Conservation (phyloP, 306 rosid genomes). For the Vigna nakashimae region DNA sequence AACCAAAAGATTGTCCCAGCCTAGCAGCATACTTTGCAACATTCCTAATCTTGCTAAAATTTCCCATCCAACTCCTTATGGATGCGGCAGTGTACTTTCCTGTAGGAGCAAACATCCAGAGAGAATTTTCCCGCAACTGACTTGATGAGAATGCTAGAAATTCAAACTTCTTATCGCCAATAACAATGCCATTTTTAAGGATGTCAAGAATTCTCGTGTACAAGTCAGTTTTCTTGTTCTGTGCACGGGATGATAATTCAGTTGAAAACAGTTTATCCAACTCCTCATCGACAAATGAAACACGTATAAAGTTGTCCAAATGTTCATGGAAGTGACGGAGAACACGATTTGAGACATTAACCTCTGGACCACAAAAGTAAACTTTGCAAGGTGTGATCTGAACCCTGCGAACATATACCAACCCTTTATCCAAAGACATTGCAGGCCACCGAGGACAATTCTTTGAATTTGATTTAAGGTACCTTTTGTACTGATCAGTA, state of each 20-base stretch:
- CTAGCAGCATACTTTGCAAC: slow-evolving; percentile 97
- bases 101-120: slow-evolving; percentile 91
- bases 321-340: slow-evolving; percentile 55
- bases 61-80: slow-evolving; percentile 79
- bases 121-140: slow-evolving; percentile 79
- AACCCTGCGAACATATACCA: slow-evolving; percentile 76
- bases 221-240: slow-evolving; percentile 59
- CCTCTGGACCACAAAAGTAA: slow-evolving; percentile 77
- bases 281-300: slow-evolving; percentile 94
- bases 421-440: slow-evolving; percentile 66
- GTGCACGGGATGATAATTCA: slow-evolving; percentile 66
- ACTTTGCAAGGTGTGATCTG: slow-evolving; percentile 80
- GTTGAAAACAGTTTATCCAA: slow-evolving; percentile 65
- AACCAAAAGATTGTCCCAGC: slow-evolving; percentile 87
- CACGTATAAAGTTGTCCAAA: slow-evolving; percentile 74
- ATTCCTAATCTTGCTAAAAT: slow-evolving; percentile 68
- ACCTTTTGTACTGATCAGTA: slow-evolving; percentile 55
- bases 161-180: slow-evolving; percentile 79
- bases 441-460: slow-evolving; percentile 55
- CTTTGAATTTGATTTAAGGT: slow-evolving; percentile 34
- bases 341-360: slow-evolving; percentile 88
- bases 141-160: slow-evolving; percentile 93
- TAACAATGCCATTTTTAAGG: slow-evolving; percentile 66
- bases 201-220: slow-evolving; percentile 70
- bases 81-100: slow-evolving; percentile 45